Evolutionary conservation across 2,329 filamentous ascomycete species (phyloP).

Genomic region (Xylariaceae sp.): DNA sequence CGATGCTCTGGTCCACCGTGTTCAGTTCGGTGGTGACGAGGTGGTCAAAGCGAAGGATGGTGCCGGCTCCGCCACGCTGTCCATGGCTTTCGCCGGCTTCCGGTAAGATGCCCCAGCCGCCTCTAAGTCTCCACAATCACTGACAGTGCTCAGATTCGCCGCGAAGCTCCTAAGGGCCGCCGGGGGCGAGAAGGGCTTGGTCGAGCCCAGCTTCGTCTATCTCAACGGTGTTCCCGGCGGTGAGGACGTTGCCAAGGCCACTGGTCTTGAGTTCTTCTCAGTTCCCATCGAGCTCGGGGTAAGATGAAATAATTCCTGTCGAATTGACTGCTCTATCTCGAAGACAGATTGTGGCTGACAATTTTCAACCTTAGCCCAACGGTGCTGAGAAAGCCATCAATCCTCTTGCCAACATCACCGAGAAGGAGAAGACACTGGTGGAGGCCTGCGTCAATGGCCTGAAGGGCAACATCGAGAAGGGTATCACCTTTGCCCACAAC

Average conservation of each 20-base stretch:
- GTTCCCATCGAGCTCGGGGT: constrained; percentile 93
- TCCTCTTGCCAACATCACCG: constrained; percentile 69
- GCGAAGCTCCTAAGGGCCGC: constrained; percentile 87
- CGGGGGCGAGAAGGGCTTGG: constrained; percentile 84
- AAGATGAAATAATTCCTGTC: constrained; percentile 43
- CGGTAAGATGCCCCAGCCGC: constrained; percentile 50
- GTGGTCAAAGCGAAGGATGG: constrained; percentile 94
- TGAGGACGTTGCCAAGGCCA: constrained; percentile 76
- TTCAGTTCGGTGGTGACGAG: constrained; percentile 97
- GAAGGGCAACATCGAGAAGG: constrained; percentile 91
- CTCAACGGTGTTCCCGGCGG: constrained; percentile 85
- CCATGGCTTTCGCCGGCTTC: constrained; percentile 94
- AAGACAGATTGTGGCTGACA: constrained; percentile 15
- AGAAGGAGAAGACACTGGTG: constrained; percentile 85
- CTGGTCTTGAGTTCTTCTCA: constrained; percentile 89
- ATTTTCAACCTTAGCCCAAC: constrained; percentile 54
- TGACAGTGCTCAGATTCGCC: constrained; percentile 61
- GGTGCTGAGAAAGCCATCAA: constrained; percentile 84
- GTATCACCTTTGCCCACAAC: constrained; percentile 82
- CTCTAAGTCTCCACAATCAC: background rate
- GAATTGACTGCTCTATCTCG: too few relatives aligned
- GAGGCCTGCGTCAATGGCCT: constrained; percentile 70
- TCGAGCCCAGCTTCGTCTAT: constrained; percentile 95
- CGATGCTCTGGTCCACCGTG: constrained; percentile 83
- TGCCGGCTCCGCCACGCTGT: constrained; percentile 82